phyloP scores from a whole-genome alignment of 257 asterid genomes.

The Misopates orontium region DNA sequence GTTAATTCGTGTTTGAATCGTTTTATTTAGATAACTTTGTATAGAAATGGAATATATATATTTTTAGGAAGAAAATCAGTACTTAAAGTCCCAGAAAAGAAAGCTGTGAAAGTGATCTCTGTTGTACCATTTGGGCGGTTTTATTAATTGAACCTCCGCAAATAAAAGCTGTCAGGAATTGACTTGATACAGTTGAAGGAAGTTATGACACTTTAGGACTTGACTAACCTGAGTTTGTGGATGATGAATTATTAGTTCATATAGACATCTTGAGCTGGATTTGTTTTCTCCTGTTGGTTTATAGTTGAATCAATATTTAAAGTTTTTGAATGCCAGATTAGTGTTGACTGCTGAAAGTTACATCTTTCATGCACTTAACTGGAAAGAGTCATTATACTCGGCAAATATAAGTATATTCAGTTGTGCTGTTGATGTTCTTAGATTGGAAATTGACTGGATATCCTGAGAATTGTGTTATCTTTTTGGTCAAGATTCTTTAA shows the following conservation, averaged over 20 bases:
- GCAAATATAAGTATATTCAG: not conserved
- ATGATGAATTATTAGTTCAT: slow-evolving; percentile 23
- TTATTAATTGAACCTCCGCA: too few species aligned
- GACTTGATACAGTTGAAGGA: not conserved
- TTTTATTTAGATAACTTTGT: too few species aligned
- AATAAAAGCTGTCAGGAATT: too few species aligned
- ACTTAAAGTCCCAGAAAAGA: too few species aligned
- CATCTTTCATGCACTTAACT: not conserved
- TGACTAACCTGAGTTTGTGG: slow-evolving; percentile 29
- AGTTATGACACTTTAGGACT: slow-evolving; percentile 16
- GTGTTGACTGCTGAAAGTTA: slow-evolving; percentile 16
- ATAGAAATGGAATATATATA: too few species aligned
- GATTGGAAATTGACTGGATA: not conserved
- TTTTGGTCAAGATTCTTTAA: not conserved
- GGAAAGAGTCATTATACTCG: slow-evolving; percentile 7
- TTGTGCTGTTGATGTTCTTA: not conserved
- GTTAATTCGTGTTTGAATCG: too few species aligned
- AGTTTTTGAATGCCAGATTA: slow-evolving; percentile 16
- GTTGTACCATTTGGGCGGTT: too few species aligned
- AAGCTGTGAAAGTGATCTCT: too few species aligned
- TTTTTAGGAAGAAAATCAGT: too few species aligned
- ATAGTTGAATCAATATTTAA: slow-evolving; percentile 11
- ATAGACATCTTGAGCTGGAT: slow-evolving; percentile 28
- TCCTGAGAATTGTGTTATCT: not conserved
- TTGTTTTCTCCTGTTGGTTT: slow-evolving; percentile 27